phyloP scores from a whole-genome alignment of 139 green algal genomes.

The Haematococcus lacustris region DNA sequence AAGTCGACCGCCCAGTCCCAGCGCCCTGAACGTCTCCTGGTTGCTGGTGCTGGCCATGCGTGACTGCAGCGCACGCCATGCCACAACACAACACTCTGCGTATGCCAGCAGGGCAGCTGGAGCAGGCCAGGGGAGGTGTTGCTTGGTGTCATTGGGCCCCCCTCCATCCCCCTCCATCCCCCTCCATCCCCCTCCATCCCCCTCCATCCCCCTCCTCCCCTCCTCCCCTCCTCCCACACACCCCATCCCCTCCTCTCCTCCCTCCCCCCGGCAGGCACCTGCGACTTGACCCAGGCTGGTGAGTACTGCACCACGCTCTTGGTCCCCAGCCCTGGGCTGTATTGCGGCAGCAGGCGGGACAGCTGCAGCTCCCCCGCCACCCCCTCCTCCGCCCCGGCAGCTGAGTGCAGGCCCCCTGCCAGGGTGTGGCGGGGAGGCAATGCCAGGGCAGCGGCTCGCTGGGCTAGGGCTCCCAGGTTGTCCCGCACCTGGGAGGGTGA shows the following conservation, averaged over 20 bases:
- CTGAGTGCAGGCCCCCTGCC: too few species aligned
- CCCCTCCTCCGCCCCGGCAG: too few species aligned
- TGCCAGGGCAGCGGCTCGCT: constrained; percentile 43
- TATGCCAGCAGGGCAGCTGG: background rate
- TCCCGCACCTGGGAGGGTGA: constrained; percentile 49
- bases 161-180: background rate
- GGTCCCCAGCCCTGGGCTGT: constrained; percentile 8
- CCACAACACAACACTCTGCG: background rate
- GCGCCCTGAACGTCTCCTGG: constrained; percentile 48
- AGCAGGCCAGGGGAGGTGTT: background rate
- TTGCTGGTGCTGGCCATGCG: constrained; percentile 69
- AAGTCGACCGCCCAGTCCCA: constrained; percentile 23
- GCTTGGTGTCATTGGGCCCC: too few species aligned
- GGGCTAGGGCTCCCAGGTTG: constrained; percentile 50
- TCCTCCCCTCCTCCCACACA: background rate
- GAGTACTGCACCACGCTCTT: constrained; percentile 42
- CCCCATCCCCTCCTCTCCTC: background rate
- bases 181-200: background rate
- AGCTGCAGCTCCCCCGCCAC: background rate
- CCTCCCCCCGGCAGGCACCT: background rate
- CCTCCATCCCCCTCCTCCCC: background rate
- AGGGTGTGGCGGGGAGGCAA: background rate
- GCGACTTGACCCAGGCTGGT: constrained; percentile 14
- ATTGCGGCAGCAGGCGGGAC: constrained; percentile 4
- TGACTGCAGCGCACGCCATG: constrained; percentile 22